phyloP scores from a whole-genome alignment of 2,329 filamentous ascomycete species.

The Alternaria triticimaculans region DNA sequence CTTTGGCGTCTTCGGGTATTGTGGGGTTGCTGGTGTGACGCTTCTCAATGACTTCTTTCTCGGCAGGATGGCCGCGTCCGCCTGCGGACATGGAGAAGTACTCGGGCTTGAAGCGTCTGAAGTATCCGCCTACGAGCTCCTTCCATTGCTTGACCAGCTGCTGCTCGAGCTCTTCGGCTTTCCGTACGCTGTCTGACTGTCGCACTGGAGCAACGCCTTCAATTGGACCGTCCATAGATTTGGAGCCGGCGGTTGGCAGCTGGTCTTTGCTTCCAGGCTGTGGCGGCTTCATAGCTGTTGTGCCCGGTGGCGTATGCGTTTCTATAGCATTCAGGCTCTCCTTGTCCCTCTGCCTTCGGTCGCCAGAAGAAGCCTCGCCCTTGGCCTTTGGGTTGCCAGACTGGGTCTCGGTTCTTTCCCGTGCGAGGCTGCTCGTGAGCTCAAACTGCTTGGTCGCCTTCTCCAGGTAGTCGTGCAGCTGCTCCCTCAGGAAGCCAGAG shows the following conservation, averaged over 20 bases:
- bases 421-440: conserved; percentile 73
- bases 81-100: conserved; percentile 66
- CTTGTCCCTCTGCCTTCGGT: conserved; percentile 38
- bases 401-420: conserved; percentile 27
- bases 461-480: conserved; percentile 89
- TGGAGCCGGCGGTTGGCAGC: conserved; percentile 33
- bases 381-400: conserved; percentile 35
- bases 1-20: conserved; percentile 31
- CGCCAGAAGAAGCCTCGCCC: conserved; percentile 26
- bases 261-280: conserved; percentile 26
- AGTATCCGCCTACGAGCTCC: conserved; percentile 89
- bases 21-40: conserved; percentile 31
- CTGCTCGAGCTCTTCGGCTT: conserved; percentile 72
- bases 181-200: conserved; percentile 59
- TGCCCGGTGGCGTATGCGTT: conserved; percentile 54
- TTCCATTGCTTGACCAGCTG: conserved; percentile 79
- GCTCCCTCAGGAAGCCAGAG: conserved; percentile 82
- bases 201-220: conserved; percentile 38
- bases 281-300: conserved; percentile 50
- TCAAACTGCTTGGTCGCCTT: conserved; percentile 78
- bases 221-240: conserved; percentile 28
- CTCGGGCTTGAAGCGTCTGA: conserved; percentile 84
- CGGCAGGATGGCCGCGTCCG: conserved; percentile 43
- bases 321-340: conserved; percentile 55
- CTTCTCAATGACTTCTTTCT: conserved; percentile 40